Conservation (phyloP, 306 rosid genomes). For the Vigna angularis region DNA sequence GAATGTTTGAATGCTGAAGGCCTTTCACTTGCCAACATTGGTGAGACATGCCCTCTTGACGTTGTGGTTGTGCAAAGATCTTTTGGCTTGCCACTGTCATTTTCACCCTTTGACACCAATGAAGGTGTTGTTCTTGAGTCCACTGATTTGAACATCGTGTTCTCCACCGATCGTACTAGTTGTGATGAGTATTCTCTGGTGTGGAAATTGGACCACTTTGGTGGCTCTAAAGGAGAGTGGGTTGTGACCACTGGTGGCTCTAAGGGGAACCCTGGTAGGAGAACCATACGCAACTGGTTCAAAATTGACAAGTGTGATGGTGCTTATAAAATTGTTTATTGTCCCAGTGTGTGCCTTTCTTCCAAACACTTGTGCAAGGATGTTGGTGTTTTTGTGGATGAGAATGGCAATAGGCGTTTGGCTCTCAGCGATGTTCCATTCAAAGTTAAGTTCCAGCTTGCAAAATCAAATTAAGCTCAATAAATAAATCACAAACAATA, state of each 20-base stretch:
- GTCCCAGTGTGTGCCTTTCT: conserved; percentile 58
- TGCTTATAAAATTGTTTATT: conserved; percentile 51
- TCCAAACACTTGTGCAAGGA: conserved; percentile 24
- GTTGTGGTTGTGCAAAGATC: conserved; percentile 44
- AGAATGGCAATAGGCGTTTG: conserved; percentile 32
- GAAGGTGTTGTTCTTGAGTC: conserved; percentile 46
- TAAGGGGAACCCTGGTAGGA: conserved; percentile 44
- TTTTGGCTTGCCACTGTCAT: conserved; percentile 43
- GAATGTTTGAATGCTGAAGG: neutral
- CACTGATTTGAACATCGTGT: conserved; percentile 58
- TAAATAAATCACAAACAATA: too few relatives aligned
- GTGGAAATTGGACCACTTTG: conserved; percentile 51
- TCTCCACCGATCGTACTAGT: neutral
- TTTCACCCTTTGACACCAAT: conserved; percentile 39
- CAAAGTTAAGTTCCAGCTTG: conserved; percentile 14
- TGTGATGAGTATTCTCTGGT: conserved; percentile 44
- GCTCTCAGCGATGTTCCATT: conserved; percentile 32
- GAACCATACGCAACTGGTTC: conserved; percentile 55
- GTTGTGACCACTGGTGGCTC: conserved; percentile 51
- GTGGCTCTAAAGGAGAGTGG: conserved; percentile 36
- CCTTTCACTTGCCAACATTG: neutral
- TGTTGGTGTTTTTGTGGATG: conserved; percentile 32
- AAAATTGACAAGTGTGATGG: conserved; percentile 56
- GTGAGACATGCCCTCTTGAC: conserved; percentile 48
- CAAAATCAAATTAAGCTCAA: neutral